Base-by-base conservation (phyloP, 2,329 filamentous ascomycete genomes). In the Elsinoe australis region DNA sequence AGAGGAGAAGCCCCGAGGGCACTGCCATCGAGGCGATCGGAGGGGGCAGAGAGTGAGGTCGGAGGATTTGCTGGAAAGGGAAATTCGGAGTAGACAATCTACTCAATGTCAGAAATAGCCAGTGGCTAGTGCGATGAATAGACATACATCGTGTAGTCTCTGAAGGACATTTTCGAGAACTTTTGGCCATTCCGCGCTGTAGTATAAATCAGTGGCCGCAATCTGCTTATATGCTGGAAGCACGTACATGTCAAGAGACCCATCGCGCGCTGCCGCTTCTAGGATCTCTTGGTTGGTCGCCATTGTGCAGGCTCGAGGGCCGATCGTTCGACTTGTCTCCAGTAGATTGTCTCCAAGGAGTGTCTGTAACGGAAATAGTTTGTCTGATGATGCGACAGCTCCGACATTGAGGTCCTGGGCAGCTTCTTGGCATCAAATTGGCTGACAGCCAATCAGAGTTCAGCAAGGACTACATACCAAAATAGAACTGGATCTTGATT, bases 51-150 rank as follows among this genome's bases (percentile, higher is more conserved):
- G 56, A 68, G 61, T 48, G 69, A 60, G 56, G 68, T 59, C 52
- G 67, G 64, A 34, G 69, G 73, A 46, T 79, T 66, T 47, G 70
- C 72, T 8, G 85, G 85, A 56, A 83, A 82, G 33, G 85, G 80
- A 58, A 94, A 95, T 46, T 83, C 81, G 61, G 80, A 74, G 64
- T 78, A 76, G 32, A 85, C 78, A 56, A 88, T 90, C 86, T 94
- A 52, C 5, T 8, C 9, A 9, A 17, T 8, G 15, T 19, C 4
- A 12, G 18, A n/a, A n/a, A n/a, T n/a, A n/a, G n/a, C n/a, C n/a
- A n/a, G n/a, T n/a, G n/a, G n/a, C n/a, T n/a, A n/a, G n/a, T n/a
- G n/a, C n/a, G n/a, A n/a, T n/a, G n/a, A n/a, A n/a, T n/a, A n/a
- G 18, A 28, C 49, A 64, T 64, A 80, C 76, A 63, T 78, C 74